phyloP scores from a whole-genome alignment of 345 rosid genomes.

The Ailanthus altissimus region DNA sequence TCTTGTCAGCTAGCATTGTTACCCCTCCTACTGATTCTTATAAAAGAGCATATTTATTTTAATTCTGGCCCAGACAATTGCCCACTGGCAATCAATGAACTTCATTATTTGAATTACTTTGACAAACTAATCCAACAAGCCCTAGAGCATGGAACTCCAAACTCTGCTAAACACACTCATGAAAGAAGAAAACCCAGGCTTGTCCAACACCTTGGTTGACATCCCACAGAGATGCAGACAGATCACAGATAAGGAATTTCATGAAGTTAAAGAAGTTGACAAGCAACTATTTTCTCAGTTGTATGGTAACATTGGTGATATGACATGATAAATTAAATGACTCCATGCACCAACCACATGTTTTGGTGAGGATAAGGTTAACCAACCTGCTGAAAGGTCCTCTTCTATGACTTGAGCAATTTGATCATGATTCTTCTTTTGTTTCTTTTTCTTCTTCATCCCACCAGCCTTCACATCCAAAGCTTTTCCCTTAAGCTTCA shows the following conservation, averaged over 20 bases:
- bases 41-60: not conserved
- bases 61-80: not conserved
- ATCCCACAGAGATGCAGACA: not conserved
- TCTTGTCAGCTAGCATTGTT: not conserved
- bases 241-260: not conserved
- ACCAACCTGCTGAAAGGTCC: conserved; percentile 52
- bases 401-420: conserved; percentile 18
- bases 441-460: conserved; percentile 75
- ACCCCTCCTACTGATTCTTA: not conserved
- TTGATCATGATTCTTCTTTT: conserved; percentile 43
- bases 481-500: conserved; percentile 95
- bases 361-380: not conserved
- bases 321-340: not conserved
- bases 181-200: not conserved
- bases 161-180: not conserved
- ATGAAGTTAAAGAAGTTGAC: not conserved
- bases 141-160: not conserved
- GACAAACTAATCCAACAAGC: not conserved
- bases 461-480: conserved; percentile 89
- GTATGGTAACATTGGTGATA: not conserved
- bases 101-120: not conserved
- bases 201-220: conserved; percentile 1
- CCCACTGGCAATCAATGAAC: not conserved
- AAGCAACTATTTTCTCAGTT: not conserved
- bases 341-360: not conserved